phyloP scores from a whole-genome alignment of 1,284 basidiomycete genomes.

The Naganishia liquefaciens region DNA sequence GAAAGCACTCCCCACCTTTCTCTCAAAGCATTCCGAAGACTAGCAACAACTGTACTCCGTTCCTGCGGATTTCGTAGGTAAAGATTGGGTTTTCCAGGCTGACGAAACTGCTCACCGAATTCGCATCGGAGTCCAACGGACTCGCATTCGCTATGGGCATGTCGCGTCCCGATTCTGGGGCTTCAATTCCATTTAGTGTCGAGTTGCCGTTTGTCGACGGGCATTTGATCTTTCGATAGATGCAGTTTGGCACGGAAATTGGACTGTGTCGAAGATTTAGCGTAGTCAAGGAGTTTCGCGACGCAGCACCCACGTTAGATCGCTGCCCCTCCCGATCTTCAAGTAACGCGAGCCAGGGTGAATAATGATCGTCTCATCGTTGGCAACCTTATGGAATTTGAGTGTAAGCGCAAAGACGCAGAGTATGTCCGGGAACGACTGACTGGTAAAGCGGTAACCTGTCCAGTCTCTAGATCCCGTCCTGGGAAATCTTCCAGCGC shows the following conservation, averaged over 20 bases:
- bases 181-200: background rate
- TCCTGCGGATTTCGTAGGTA: slow-evolving; percentile 32
- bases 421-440: background rate
- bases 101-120: slow-evolving; percentile 2
- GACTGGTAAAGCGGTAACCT: slow-evolving; percentile 11
- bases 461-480: slow-evolving; percentile 10
- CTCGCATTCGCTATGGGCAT: background rate
- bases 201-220: slow-evolving; percentile 2
- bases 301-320: slow-evolving; percentile 47
- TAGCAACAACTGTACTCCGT: slow-evolving; percentile 3
- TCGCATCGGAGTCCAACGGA: background rate
- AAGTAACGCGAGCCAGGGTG: slow-evolving; percentile 88
- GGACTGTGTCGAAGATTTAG: slow-evolving; percentile 40
- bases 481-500: slow-evolving; percentile 5
- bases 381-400: background rate
- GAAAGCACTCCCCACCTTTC: slow-evolving; percentile 1
- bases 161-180: background rate
- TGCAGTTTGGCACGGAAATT: slow-evolving; percentile 52
- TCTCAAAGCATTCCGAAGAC: slow-evolving; percentile 14
- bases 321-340: slow-evolving; percentile 86
- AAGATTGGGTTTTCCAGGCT: slow-evolving; percentile 32
- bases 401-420: background rate
- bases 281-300: slow-evolving; percentile 31
- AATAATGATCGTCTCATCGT: slow-evolving; percentile 64
- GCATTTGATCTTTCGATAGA: slow-evolving; percentile 39